phyloP scores from a whole-genome alignment of 202 grass and related monocot species.

The Carex arenaria region DNA sequence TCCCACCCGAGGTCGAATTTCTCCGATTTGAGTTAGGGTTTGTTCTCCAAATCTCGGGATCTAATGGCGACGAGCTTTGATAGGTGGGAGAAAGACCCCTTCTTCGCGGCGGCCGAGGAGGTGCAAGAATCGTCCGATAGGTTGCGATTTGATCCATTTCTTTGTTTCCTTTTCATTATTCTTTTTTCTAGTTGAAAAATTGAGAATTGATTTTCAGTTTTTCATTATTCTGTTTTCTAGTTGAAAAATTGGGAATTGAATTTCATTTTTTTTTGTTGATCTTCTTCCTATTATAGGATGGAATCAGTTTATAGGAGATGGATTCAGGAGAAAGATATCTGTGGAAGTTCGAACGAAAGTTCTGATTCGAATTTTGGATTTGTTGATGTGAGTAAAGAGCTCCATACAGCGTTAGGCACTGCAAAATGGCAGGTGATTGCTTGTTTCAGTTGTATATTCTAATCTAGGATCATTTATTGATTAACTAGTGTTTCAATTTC shows the following conservation, averaged over 20 bases:
- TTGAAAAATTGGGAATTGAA: slow-evolving; percentile 24
- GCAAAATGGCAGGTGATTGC: slow-evolving; percentile 90
- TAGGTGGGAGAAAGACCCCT: slow-evolving; percentile 98
- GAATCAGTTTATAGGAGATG: slow-evolving; percentile 62
- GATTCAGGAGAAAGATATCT: slow-evolving; percentile 37
- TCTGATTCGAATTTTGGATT: slow-evolving; percentile 9
- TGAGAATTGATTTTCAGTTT: slow-evolving; percentile 2
- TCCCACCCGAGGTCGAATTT: background rate
- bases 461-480: slow-evolving; percentile 1
- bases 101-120: slow-evolving; percentile 88
- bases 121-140: slow-evolving; percentile 67
- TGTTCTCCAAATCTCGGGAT: background rate
- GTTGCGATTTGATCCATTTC: slow-evolving; percentile 16
- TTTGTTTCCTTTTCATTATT: background rate
- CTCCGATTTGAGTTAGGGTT: slow-evolving; percentile 16
- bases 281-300: slow-evolving; percentile 36
- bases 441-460: background rate
- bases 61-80: slow-evolving; percentile 84
- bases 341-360: background rate
- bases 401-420: slow-evolving; percentile 65
- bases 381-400: slow-evolving; percentile 43
- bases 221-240: background rate
- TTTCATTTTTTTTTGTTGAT: background rate
- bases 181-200: slow-evolving; percentile 9
- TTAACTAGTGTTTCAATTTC: background rate